A percentile compares a stretch with the other conserved stretches of the same genome.
phyloP scores from a whole-genome alignment of 164 flowering plant genomes.

The Tinospora cordifolia region DNA sequence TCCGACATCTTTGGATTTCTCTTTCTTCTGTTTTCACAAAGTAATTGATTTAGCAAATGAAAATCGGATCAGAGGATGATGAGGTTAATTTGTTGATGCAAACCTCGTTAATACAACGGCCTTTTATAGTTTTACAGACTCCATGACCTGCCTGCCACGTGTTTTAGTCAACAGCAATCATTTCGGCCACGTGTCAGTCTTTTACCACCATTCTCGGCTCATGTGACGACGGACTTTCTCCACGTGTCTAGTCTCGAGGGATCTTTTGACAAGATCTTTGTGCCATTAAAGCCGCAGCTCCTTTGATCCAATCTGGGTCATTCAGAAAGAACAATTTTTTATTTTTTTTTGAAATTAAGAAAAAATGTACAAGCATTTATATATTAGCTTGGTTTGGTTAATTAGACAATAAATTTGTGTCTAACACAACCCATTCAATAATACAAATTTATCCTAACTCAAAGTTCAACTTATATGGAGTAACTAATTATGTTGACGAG shows the following conservation, averaged over 20 bases:
- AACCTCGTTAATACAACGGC: background rate
- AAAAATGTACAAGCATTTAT: too few species aligned
- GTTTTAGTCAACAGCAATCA: background rate
- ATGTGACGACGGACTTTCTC: background rate
- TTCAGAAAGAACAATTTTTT: too few species aligned
- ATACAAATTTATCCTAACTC: too few species aligned
- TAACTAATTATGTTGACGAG: too few species aligned
- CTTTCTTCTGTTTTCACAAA: background rate
- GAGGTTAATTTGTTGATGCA: conserved; percentile 2
- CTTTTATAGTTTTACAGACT: conserved; percentile 7
- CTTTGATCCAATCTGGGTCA: background rate
- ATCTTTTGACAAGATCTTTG: too few species aligned
- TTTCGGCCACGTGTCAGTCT: background rate
- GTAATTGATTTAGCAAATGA: too few species aligned
- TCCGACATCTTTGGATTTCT: conserved; percentile 6
- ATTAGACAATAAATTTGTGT: too few species aligned
- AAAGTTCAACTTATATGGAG: too few species aligned
- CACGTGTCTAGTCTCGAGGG: too few species aligned
- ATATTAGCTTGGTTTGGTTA: too few species aligned
- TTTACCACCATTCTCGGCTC: background rate
- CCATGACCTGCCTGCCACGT: background rate
- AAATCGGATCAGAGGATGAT: background rate
- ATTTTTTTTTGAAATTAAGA: too few species aligned
- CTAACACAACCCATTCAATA: too few species aligned
- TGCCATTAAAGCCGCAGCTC: background rate